Conservation (phyloP, 306 rosid genomes). For the Datisca glomerata region DNA sequence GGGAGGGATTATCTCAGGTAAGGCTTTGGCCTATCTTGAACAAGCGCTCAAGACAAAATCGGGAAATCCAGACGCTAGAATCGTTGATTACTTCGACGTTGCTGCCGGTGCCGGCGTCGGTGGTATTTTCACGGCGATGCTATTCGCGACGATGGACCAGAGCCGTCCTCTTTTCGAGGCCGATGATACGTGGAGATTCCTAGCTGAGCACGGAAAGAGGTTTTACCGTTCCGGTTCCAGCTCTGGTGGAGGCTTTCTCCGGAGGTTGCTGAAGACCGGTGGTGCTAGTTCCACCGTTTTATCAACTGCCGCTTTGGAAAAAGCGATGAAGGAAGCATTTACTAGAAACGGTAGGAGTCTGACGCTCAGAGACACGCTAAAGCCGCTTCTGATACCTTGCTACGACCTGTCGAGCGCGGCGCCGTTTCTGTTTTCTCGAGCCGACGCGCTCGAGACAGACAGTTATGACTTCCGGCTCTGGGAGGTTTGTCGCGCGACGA, state of each 20-base stretch:
- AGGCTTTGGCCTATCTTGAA: constrained; percentile 79
- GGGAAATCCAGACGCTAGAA: constrained; percentile 71
- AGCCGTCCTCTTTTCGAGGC: constrained; percentile 58
- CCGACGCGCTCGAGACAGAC: constrained; percentile 91
- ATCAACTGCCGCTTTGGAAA: constrained; percentile 49
- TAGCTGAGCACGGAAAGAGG: constrained; percentile 55
- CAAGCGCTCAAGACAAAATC: constrained; percentile 67
- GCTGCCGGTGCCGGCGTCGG: constrained; percentile 88
- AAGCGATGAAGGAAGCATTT: constrained; percentile 66
- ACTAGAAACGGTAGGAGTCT: constrained; percentile 31
- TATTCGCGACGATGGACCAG: constrained; percentile 62
- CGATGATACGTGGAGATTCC: constrained; percentile 67
- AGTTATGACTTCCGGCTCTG: constrained; percentile 86
- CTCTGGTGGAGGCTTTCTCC: constrained; percentile 24
- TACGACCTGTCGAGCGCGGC: constrained; percentile 89
- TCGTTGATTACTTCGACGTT: constrained; percentile 93
- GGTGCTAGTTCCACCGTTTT: constrained; percentile 17
- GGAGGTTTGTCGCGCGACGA: constrained; percentile 93
- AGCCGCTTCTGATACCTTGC: constrained; percentile 88
- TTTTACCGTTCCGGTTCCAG: constrained; percentile 37
- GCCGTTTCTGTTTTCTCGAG: constrained; percentile 91
- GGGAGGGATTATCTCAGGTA: constrained; percentile 89
- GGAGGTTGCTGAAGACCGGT: constrained; percentile 24
- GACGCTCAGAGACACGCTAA: constrained; percentile 78
- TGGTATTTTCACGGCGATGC: constrained; percentile 83